Base-by-base conservation (phyloP, 108 stramenopile genomes). In the Chaetoceros tenuissimus region DNA sequence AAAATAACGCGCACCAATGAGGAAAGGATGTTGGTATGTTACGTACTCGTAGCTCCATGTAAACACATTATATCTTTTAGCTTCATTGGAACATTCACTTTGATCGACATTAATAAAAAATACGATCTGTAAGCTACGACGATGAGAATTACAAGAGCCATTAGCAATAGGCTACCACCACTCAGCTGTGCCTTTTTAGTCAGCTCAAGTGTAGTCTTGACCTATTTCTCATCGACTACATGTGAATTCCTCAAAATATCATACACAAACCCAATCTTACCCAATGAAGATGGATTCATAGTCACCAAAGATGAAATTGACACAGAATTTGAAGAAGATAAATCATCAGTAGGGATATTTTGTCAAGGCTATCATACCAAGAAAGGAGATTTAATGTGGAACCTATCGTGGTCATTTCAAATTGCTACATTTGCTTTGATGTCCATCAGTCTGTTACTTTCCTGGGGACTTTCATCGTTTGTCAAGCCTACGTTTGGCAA, bases 301-400 rank as follows among this genome's bases (percentile, higher is more conserved):
- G 34, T 40, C 8, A 5, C 34, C 8, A 5, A 5, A 10, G 34
- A 40, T 13, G 34, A 40, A 10, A 40, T 40, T 10, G 13, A 40
- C 13, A 40, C 34, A 40, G 13, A 40, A 5, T n/a, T n/a, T n/a
- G 34, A 40, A 13, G 13, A 10, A 13, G 34, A 40, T 40, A 40
- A 40, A 40, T 40, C 5, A 10, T 10, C 8, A 13, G 13, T 40
- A 40, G 34, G 34, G 8, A 40, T 40, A 40, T 13, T 40, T 40
- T 40, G 34, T 13, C 34, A 5, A 10, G 8, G 13, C 8, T 40
- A 40, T 40, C 13, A 10, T 40, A 40, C 8, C 13, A 5, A 13
- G 13, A 31, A 56, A 7, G 23, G 21, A 20, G 66, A 67, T 53
- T 25, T 27, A 23, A 67, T 67, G 66, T 46, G 55, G 51, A 67